Percentiles rank a stretch among this genome's conserved stretches.
These are phyloP conservation scores for Orbilia blumenaviensis DNA, from an alignment of 2,329 filamentous ascomycete genomes.

Conservation along the genomic window DNA sequence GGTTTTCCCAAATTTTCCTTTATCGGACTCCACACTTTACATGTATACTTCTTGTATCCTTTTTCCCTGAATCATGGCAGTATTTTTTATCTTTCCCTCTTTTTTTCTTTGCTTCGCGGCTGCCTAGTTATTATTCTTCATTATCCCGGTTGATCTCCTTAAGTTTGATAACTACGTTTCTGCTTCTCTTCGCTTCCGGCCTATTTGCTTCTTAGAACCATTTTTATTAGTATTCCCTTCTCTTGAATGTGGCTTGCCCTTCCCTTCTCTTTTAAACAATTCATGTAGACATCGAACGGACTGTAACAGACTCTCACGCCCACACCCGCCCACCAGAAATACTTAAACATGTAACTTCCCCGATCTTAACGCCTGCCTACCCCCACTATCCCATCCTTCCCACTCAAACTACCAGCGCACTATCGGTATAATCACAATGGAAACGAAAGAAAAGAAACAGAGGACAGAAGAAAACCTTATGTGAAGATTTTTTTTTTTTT, in stretches of 20 bases:
- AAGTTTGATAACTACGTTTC: constrained; percentile 28
- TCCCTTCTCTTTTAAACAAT: background rate
- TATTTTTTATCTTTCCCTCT: constrained; percentile 53
- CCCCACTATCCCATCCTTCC: too few relatives aligned
- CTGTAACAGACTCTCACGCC: constrained; percentile 27
- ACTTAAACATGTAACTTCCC: constrained; percentile 44
- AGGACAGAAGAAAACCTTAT: background rate
- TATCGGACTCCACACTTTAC: constrained; percentile 9
- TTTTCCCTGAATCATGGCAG: constrained; percentile 17
- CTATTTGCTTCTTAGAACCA: constrained; percentile 47
- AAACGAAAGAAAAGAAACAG: background rate
- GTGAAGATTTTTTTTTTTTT: background rate
- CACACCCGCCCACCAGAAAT: background rate
- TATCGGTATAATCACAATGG: too few relatives aligned
- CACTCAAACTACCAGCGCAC: too few relatives aligned
- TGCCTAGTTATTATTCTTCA: constrained; percentile 53
- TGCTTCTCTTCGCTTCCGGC: constrained; percentile 34
- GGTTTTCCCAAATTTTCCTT: background rate
- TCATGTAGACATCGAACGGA: constrained; percentile 53
- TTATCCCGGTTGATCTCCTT: constrained; percentile 53
- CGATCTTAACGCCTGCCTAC: too few relatives aligned
- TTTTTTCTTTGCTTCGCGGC: constrained; percentile 48
- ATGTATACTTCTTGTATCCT: constrained; percentile 47
- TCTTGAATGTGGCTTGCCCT: background rate
- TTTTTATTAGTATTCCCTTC: constrained; percentile 25